Base-by-base conservation (phyloP, 2,329 filamentous ascomycete genomes). In the Fusarium duplospermum region DNA sequence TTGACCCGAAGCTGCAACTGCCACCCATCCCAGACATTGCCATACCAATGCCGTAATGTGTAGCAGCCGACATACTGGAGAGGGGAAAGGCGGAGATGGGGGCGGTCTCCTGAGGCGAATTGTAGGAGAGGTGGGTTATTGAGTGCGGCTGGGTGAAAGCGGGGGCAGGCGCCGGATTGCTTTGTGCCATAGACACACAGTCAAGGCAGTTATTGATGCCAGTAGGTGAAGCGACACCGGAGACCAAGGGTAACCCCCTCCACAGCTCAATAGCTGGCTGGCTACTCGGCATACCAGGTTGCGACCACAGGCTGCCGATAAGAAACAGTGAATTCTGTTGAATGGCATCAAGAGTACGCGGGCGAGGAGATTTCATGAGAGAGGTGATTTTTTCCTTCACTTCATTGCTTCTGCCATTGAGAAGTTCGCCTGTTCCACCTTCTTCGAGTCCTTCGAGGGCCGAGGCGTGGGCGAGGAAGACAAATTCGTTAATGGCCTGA, bases 391-490 rank as follows among this genome's bases (percentile, higher is more conserved):
- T 92, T 80, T 88, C 91, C 89, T 98, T 98, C 84, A 98, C 96
- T 77, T 98, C 95, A 76, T 98, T 94, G 81, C 94, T 95, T 85
- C 94, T 94, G 76, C 95, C 95, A 80, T 93, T 93, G 70, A 98
- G 91, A 75, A 99, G 89, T 86, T 99, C 96, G 73, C 96, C 96
- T 56, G 93, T 92, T 94, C 96, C 94, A 71, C 96, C 96, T 80
- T 98, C 96, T 86, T 98, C 96, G 75, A 98, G 89, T 66, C 96
- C 96, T 85, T 98, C 96, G 62, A 99, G 89, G 56, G 95, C 96
- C 71, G 93, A 92, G 74, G 94, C 95, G 79, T 94, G 91, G 18
- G 96, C 95, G 80, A 95, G 92, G 86, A 93, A 98, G 80, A 99
- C 96, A 81, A 97, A 98, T 85, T 93, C 96, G 90, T 98, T 98